phyloP scores from a whole-genome alignment of 2,329 filamentous ascomycete genomes.

The Pestalotiopsis fici region DNA sequence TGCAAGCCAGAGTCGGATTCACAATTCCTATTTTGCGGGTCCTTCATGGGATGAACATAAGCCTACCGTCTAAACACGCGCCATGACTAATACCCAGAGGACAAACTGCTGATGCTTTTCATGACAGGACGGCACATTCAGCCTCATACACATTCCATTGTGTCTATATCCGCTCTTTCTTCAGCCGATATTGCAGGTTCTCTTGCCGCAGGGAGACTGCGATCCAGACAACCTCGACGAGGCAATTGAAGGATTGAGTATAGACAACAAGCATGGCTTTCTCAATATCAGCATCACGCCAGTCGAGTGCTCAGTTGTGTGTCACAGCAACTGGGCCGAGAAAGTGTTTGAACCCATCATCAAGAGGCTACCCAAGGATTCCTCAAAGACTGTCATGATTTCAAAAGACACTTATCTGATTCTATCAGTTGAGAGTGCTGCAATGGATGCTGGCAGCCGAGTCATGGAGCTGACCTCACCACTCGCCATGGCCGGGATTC shows the following conservation, averaged over 20 bases:
- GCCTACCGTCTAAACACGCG: neutral
- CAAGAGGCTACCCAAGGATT: constrained; percentile 57
- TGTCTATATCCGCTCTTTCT: constrained; percentile 76
- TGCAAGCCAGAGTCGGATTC: neutral
- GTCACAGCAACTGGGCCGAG: constrained; percentile 72
- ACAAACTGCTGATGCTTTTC: constrained; percentile 10
- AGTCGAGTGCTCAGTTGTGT: constrained; percentile 90
- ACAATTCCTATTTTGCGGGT: constrained; percentile 1
- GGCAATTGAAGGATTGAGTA: constrained; percentile 46
- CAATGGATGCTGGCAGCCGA: constrained; percentile 86
- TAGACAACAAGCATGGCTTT: constrained; percentile 70
- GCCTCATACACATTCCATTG: constrained; percentile 87
- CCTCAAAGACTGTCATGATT: constrained; percentile 63
- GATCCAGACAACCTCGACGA: constrained; percentile 32
- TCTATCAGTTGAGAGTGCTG: constrained; percentile 86
- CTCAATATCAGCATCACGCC: constrained; percentile 93
- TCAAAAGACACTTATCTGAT: constrained; percentile 84
- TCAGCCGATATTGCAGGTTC: constrained; percentile 82
- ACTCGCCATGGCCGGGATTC: constrained; percentile 86
- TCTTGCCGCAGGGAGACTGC: constrained; percentile 64
- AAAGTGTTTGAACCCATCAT: constrained; percentile 76
- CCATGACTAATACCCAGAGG: constrained; percentile 15
- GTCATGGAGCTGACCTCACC: constrained; percentile 92
- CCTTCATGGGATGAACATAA: neutral
- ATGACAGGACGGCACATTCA: constrained; percentile 78